Conservation (phyloP, 192 early-diverging fungal species). For the Coemansia sp. region DNA sequence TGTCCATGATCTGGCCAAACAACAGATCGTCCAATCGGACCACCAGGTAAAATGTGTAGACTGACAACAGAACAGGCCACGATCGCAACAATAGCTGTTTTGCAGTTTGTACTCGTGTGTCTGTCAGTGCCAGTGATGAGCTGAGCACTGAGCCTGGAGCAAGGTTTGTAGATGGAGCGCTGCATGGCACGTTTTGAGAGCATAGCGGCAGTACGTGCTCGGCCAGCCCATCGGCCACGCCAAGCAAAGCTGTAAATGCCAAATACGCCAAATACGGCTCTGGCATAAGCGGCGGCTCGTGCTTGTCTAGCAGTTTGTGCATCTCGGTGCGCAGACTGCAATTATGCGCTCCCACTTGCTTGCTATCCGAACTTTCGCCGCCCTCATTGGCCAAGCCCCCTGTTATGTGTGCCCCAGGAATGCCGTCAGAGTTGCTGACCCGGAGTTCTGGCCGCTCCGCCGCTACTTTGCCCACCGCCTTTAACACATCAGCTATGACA, state of each 20-base stretch:
- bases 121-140: conserved; percentile 42
- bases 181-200: conserved; percentile 28
- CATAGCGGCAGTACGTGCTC: conserved; percentile 59
- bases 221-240: conserved; percentile 71
- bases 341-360: conserved; percentile 30
- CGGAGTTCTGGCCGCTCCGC: conserved; percentile 64
- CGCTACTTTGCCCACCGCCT: conserved; percentile 70
- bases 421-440: conserved; percentile 14
- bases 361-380: not conserved
- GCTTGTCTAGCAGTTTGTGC: conserved; percentile 91
- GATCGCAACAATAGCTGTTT: conserved; percentile 75
- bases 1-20: conserved; percentile 68
- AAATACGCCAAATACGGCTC: conserved; percentile 86
- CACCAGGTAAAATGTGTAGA: conserved; percentile 72
- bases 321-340: conserved; percentile 53
- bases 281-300: conserved; percentile 83
- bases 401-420: conserved; percentile 15
- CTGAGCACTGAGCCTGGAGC: conserved; percentile 42
- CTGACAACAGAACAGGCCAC: conserved; percentile 78
- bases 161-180: conserved; percentile 49
- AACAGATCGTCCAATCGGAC: conserved; percentile 81
- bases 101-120: conserved; percentile 25
- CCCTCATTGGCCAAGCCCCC: not conserved
- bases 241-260: conserved; percentile 67
- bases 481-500: conserved; percentile 79